Evolutionary conservation across 225 moss, liverwort and hornwort species (phyloP), one percentile per base, ranked within the genome.

Genomic region (Pseudoscleropodium purum): DNA sequence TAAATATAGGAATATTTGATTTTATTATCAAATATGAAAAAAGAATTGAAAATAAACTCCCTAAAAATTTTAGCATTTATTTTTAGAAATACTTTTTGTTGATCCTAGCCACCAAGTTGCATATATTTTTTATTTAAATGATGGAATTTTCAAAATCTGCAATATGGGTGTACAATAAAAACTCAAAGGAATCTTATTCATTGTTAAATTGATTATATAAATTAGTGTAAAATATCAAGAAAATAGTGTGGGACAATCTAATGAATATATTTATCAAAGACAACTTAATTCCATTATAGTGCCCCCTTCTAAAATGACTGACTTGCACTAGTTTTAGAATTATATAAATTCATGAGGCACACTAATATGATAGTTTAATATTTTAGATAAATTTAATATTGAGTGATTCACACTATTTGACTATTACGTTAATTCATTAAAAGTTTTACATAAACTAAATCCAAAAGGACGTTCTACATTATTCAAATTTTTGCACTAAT

Each of bases 101-200:
- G 37, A 37, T 0, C 65, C 6, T 37, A 11, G 37, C 68, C 7
- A 69, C 0, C 0, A 2, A 8, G 1, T 24, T 39, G 1, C n/a
- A 16, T 47, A 2, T 27, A 3, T 43, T 27, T 0, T 0, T 0
- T 16, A 73, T 15, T 8, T 43, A 43, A 43, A 43, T 9, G 9
- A 43, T 43, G 13, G 13, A 39, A 25, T 15, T 41, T 72, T 72
- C 41, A 41, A 69, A 72, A 6, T 26, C 1, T 26, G 41, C 2
- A 15, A 43, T 27, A 3, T 9, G 0, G 27, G 5, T 27, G 13
- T 1, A 43, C 9, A 39, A 73, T 43, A 9, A 27, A 15, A 41
- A 72, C 0, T 43, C 5, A 43, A 43, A 73, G 1, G 3, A 15
- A 41, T 15, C 15, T 73, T 43, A 27, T 73, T 43, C 3, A 43